Evolutionary conservation across 768 basidiomycete species (phyloP), one percentile per base, ranked within the genome.

Genomic region (Trametes elegans): DNA sequence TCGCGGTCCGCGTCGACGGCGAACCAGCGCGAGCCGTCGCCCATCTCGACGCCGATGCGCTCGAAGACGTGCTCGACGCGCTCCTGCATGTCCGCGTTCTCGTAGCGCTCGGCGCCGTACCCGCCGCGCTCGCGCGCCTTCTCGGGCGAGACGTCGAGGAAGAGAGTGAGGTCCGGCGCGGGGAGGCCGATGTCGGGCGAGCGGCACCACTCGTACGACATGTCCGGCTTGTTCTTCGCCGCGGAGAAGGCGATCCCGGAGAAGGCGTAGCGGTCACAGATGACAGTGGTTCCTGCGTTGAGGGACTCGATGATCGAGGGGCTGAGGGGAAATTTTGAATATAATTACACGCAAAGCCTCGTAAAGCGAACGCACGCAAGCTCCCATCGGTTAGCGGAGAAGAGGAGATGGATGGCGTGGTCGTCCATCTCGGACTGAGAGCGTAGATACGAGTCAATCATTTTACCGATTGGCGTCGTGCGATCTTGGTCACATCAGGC

Each of bases 381-480:
- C 68, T 98, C 95, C 97, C 97, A 98, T 31, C 96, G 81, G 67
- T 99, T 99, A 2, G 95, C 97, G 39, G 93, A 87, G 76, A 99
- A 98, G 52, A 99, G 80, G 3, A 98, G 82, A 67, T 98, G 96
- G 44, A 98, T 85, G 2, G 87, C 90, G 57, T 78, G 88, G 72
- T 98, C 94, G 69, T 96, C 93, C 45, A 99, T 78, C 13, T 98
- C 92, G 13, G 88, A 79, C 46, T 90, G 71, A 13, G 88, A 89
- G 42, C 83, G 84, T 51, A 99, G 77, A 70, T 98, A 99, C 24
- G 86, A 79, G 71, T 98, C 88, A 63, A 99, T 98, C 85, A 94
- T 90, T 62, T 85, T 78, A 3, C 96, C 96, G 49, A 93, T 95
- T 2, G 90, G 68, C 2, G 96, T 96, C 5, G 91, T 91, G 28